Evolutionary conservation across 208 protist genomes (phyloP), one percentile per base, ranked within the genome.

Genomic region (Trypanosoma brucei): DNA sequence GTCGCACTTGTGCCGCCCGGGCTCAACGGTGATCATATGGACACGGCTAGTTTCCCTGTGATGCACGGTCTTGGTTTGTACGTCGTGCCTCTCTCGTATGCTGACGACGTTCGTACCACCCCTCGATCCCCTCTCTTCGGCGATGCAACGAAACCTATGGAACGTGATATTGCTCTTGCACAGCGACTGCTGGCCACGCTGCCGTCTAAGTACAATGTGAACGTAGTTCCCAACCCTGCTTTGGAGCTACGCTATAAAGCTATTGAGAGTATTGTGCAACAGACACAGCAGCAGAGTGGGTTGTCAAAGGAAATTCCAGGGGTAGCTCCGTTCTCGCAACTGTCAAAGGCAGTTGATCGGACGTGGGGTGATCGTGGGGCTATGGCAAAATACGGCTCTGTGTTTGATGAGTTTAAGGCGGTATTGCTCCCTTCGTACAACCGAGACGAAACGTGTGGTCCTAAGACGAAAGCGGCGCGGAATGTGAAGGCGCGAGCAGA

Each of bases 21-120:
- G 14, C 51, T 65, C 46, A 3, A 48, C 51, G 14, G 42, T 46
- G 11, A 46, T 46, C 11, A 14, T 14, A 0, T 6, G 42, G 11
- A 46, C 42, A 11, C 6, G 11, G 6, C 8, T 46, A 46, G 30
- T 1, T 36, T 49, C 42, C 31, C 62, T 30, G 78, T 82, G 4
- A 73, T 68, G 35, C 62, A 89, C 46, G 84, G 86, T 39, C 48
- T 89, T 53, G 91, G 91, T n/a, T 64, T 96, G 8, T 86, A 93
- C 57, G 61, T 94, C 38, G 70, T 96, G 22, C 82, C 82, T 22
- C 64, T 96, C 9, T 86, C 91, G 9, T 96, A 85, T 62, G 88
- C 86, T 2, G 87, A 94, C 30, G 91, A 92, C 46, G 55, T 95
- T 11, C 76, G 88, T 39, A 34, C 39, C 1, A 40, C 91, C 22